Evolutionary conservation across 495 filamentous ascomycete species (phyloP), one percentile per base, ranked within the genome.

Genomic region (Trichoderma gamsii): DNA sequence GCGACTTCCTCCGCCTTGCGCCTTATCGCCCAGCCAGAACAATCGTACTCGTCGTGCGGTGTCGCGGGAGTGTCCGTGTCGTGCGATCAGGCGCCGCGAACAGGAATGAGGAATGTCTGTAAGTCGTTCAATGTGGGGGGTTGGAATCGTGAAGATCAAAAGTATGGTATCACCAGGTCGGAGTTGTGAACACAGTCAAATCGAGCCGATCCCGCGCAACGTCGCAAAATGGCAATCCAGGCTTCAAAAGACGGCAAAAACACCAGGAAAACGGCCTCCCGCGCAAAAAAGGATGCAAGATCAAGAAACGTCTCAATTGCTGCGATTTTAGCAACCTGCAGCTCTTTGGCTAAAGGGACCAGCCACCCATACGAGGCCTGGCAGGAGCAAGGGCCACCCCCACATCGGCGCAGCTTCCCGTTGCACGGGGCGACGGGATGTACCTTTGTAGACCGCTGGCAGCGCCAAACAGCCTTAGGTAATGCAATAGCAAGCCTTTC

Each of bases 371-470:
- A 27, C 23, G 27, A 61, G 11, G 2, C 27, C 8, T 61, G 56
- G 51, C 23, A 61, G 16, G 23, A 61, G n/a, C 49, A n/a, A 21
- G 18, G 18, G 49, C n/a, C n/a, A 18, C 51, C 51, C n/a, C 27
- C 56, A 12, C 56, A 61, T 11, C 51, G 18, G 51, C 51, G 21
- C 51, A 56, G 51, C 51, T 56, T 56, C 51, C 56, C 56, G 56
- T 61, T 61, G 56, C 44, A 25, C 56, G 25, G 56, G 56, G 56
- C 56, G 56, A 61, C 56, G 56, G 27, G 56, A 61, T 3, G 56
- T 61, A 32, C 56, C 56, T 12, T 13, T 61, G 56, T 61, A 32
- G 23, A 61, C 56, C 56, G 23, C 23, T 32, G 9, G 21, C 4
- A 8, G 51, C 16, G 7, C 18, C 4, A 46, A 46, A 25, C n/a